phyloP scores from a whole-genome alignment of 1,284 basidiomycete genomes.

The Ceratobasidium sp. region DNA sequence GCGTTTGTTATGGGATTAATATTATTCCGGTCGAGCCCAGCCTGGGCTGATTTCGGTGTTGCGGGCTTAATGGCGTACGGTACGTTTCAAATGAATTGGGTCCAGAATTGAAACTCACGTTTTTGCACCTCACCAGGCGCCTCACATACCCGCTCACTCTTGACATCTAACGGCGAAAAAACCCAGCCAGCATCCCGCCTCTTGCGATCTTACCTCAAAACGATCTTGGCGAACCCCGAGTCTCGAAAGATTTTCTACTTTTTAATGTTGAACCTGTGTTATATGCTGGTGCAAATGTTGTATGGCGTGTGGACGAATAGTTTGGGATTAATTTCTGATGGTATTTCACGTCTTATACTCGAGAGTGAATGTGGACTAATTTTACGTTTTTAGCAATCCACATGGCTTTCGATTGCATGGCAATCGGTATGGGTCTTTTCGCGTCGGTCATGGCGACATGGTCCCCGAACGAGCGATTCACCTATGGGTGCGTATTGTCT shows the following conservation, averaged over 20 bases:
- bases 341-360: slow-evolving; percentile 55
- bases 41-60: slow-evolving; percentile 63
- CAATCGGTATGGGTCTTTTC: slow-evolving; percentile 93
- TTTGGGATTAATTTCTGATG: slow-evolving; percentile 94
- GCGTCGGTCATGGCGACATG: slow-evolving; percentile 98
- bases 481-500: slow-evolving; percentile 77
- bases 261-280: slow-evolving; percentile 90
- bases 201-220: slow-evolving; percentile 79
- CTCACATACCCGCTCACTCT: slow-evolving; percentile 56
- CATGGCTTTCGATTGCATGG: slow-evolving; percentile 99
- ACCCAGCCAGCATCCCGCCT: slow-evolving; percentile 52
- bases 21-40: slow-evolving; percentile 62
- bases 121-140: slow-evolving; percentile 49
- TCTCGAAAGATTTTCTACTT: slow-evolving; percentile 98
- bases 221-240: slow-evolving; percentile 88
- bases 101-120: slow-evolving; percentile 53
- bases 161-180: slow-evolving; percentile 9
- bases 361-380: too few species aligned
- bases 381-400: slow-evolving; percentile 77
- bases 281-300: slow-evolving; percentile 94
- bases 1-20: slow-evolving; percentile 32
- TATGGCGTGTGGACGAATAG: slow-evolving; percentile 99
- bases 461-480: slow-evolving; percentile 93
- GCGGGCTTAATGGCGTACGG: slow-evolving; percentile 65
- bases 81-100: slow-evolving; percentile 49